A percentile compares a stretch with the other conserved stretches of the same genome.
Evolutionary conservation across 2,329 filamentous ascomycete species (phyloP).

Genomic region (Trichoderma sp.): DNA sequence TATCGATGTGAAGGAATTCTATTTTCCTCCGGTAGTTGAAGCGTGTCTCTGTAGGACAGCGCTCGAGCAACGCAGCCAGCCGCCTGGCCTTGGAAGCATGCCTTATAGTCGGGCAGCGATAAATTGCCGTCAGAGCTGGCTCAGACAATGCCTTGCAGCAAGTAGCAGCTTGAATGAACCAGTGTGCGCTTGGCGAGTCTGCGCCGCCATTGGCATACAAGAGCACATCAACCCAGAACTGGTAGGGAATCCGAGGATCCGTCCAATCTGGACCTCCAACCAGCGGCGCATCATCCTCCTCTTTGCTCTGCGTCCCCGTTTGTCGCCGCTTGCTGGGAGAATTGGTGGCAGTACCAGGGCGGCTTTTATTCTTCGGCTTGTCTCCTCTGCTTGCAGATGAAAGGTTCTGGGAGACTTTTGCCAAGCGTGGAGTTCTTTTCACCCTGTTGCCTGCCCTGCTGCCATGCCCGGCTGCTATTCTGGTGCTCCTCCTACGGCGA

Average conservation of each 20-base stretch:
- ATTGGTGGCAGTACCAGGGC: background rate
- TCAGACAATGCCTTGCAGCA: slow-evolving; percentile 68
- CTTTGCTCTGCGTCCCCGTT: background rate
- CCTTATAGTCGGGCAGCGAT: slow-evolving; percentile 66
- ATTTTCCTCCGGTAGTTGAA: slow-evolving; percentile 73
- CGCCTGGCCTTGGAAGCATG: slow-evolving; percentile 45
- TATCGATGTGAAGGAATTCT: slow-evolving; percentile 68
- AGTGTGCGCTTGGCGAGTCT: slow-evolving; percentile 53
- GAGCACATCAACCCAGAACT: slow-evolving; percentile 70
- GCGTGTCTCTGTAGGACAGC: slow-evolving; percentile 48
- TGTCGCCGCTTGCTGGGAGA: slow-evolving; percentile 26
- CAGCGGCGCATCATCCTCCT: slow-evolving; percentile 4
- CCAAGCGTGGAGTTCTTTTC: background rate
- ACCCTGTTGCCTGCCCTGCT: background rate
- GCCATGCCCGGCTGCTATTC: background rate
- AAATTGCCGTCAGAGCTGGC: slow-evolving; percentile 72
- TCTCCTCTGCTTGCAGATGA: background rate
- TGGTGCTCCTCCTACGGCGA: background rate
- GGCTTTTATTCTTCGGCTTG: background rate
- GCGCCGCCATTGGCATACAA: slow-evolving; percentile 54
- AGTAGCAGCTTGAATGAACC: slow-evolving; percentile 65
- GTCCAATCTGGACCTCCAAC: slow-evolving; percentile 55
- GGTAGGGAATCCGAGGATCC: slow-evolving; percentile 60
- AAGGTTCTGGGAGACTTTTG: background rate
- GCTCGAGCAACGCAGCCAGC: slow-evolving; percentile 56